Evolutionary conservation across 768 basidiomycete genomes (phyloP).

Genomic region (Amanita muscaria): DNA sequence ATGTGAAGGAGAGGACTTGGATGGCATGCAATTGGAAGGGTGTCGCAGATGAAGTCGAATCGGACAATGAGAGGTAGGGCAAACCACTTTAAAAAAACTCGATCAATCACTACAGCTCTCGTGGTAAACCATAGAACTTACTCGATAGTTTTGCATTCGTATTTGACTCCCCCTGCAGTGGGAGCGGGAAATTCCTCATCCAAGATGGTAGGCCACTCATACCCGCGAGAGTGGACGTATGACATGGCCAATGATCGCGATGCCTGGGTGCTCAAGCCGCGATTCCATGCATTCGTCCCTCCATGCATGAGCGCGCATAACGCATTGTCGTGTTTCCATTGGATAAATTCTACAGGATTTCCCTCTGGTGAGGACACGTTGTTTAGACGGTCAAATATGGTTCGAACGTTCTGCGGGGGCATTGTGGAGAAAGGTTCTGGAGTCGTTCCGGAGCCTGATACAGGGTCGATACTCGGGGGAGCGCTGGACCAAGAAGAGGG

Average conservation of each 20-base stretch:
- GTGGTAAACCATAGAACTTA: conserved; percentile 19
- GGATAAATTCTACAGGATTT: conserved; percentile 25
- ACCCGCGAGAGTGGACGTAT: conserved; percentile 32
- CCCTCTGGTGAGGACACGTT: background rate
- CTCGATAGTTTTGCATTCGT: conserved; percentile 32
- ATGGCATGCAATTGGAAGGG: conserved; percentile 57
- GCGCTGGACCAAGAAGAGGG: conserved; percentile 65
- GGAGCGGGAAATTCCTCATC: conserved; percentile 37
- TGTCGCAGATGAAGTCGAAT: conserved; percentile 40
- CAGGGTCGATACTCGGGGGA: conserved; percentile 29
- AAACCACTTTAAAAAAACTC: conserved; percentile 35
- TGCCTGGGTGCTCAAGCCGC: conserved; percentile 8
- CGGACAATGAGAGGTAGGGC: conserved; percentile 43
- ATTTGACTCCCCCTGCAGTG: conserved; percentile 31
- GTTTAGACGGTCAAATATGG: conserved; percentile 4
- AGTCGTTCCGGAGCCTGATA: background rate
- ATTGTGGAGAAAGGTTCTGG: background rate
- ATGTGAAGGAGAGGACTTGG: conserved; percentile 52
- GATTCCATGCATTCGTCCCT: conserved; percentile 2
- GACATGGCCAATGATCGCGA: conserved; percentile 23
- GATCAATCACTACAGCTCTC: conserved; percentile 6
- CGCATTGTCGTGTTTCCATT: conserved; percentile 35
- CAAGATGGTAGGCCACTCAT: conserved; percentile 40
- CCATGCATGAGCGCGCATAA: conserved; percentile 25
- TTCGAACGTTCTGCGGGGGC: conserved; percentile 7